Percentiles rank a stretch among this genome's conserved stretches.
phyloP scores from a whole-genome alignment of 176 grass and related monocot species.

The Oryza rufipogon region DNA sequence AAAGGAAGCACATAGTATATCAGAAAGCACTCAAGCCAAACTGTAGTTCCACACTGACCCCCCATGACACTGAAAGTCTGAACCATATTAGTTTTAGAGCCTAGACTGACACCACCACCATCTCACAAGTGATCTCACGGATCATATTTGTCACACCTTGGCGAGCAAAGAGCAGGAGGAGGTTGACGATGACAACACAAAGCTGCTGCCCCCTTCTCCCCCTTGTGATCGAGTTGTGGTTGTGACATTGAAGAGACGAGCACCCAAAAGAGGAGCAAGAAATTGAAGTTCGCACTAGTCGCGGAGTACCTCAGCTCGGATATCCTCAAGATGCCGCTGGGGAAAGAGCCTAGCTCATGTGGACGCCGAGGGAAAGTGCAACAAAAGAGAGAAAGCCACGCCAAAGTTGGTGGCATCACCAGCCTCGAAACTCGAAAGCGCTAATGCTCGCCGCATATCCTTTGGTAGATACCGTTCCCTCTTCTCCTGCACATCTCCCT shows the following conservation, averaged over 20 bases:
- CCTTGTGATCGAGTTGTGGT: background rate
- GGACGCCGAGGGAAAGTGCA: slow-evolving; percentile 32
- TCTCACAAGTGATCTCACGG: background rate
- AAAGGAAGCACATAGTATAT: background rate
- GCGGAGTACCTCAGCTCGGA: slow-evolving; percentile 42
- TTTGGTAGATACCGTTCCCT: slow-evolving; percentile 51
- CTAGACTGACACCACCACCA: background rate
- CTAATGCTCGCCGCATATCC: slow-evolving; percentile 67
- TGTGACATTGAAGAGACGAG: background rate
- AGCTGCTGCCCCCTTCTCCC: background rate
- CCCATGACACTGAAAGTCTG: background rate
- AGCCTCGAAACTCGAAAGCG: slow-evolving; percentile 43
- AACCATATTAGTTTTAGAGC: background rate
- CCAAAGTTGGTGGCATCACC: slow-evolving; percentile 58
- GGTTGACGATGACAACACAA: slow-evolving; percentile 39
- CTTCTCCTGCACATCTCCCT: background rate
- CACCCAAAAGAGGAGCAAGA: slow-evolving; percentile 38
- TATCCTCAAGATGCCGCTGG: slow-evolving; percentile 63
- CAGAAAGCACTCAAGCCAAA: background rate
- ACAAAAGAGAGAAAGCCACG: slow-evolving; percentile 37
- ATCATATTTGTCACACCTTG: background rate
- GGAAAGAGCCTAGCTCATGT: slow-evolving; percentile 25
- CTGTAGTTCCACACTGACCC: background rate
- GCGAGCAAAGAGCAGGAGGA: background rate
- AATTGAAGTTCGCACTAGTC: background rate